Percentiles rank a stretch among this genome's conserved stretches.
Evolutionary conservation across 2,329 filamentous ascomycete species (phyloP).

Genomic region (Aspergillus sp.): DNA sequence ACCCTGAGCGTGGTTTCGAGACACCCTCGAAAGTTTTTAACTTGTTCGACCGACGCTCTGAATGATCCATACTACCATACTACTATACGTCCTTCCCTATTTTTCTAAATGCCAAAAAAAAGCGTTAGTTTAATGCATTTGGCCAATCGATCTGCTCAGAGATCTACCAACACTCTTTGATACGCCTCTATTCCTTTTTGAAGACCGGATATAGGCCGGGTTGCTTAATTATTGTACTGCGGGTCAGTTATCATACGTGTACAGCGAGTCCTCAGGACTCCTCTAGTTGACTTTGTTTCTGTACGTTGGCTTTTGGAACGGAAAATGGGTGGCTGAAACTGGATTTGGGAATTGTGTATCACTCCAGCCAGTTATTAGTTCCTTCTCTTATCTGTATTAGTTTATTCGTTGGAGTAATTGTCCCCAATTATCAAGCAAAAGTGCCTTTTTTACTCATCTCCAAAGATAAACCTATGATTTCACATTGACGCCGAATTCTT

Average conservation of each 20-base stretch:
- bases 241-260: constrained; percentile 11
- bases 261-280: background rate
- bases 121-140: background rate
- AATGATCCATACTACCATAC: background rate
- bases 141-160: background rate
- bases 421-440: background rate
- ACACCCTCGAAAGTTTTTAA: background rate
- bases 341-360: background rate
- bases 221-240: constrained; percentile 13
- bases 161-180: background rate
- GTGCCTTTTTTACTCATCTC: background rate
- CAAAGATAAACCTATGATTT: background rate
- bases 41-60: background rate
- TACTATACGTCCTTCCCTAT: background rate
- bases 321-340: background rate
- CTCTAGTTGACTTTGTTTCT: background rate
- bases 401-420: background rate
- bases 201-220: background rate
- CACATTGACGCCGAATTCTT: constrained; percentile 8
- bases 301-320: background rate
- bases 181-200: background rate
- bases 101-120: background rate
- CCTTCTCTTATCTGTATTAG: background rate
- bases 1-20: background rate
- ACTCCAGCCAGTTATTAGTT: background rate